Conservation (phyloP, 176 grass and related monocot genomes). For the Raddia guianensis region DNA sequence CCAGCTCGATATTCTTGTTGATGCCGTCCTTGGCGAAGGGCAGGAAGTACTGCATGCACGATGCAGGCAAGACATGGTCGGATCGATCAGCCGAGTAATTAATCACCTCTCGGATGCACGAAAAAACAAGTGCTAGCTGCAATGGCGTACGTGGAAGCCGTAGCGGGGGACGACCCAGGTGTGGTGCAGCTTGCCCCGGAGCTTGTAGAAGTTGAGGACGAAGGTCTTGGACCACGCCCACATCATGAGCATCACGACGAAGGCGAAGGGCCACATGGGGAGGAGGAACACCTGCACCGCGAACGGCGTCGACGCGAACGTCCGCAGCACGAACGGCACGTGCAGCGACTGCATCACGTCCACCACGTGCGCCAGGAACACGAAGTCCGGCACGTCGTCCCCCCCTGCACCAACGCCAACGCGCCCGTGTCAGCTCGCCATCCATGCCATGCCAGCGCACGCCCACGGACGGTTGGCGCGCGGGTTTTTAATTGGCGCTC, state of each 20-base stretch:
- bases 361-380: slow-evolving; percentile 86
- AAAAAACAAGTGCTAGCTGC: neutral
- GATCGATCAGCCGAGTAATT: too few relatives aligned
- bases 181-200: slow-evolving; percentile 59
- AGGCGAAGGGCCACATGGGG: slow-evolving; percentile 58
- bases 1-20: slow-evolving; percentile 84
- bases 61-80: too few relatives aligned
- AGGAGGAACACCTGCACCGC: slow-evolving; percentile 45
- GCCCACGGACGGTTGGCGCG: neutral
- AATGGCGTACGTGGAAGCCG: slow-evolving; percentile 72
- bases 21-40: slow-evolving; percentile 79
- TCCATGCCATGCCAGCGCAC: neutral
- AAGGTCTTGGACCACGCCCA: slow-evolving; percentile 90
- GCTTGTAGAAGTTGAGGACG: slow-evolving; percentile 63
- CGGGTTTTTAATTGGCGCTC: neutral
- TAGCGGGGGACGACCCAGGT: slow-evolving; percentile 67
- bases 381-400: slow-evolving; percentile 77
- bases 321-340: slow-evolving; percentile 63
- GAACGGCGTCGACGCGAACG: slow-evolving; percentile 56
- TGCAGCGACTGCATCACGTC: slow-evolving; percentile 80
- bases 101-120: too few relatives aligned
- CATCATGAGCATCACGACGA: slow-evolving; percentile 61
- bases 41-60: slow-evolving; percentile 74
- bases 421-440: neutral
- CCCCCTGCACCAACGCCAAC: slow-evolving; percentile 9